phyloP scores from a whole-genome alignment of 2,329 filamentous ascomycete genomes.

The Alternaria solani region DNA sequence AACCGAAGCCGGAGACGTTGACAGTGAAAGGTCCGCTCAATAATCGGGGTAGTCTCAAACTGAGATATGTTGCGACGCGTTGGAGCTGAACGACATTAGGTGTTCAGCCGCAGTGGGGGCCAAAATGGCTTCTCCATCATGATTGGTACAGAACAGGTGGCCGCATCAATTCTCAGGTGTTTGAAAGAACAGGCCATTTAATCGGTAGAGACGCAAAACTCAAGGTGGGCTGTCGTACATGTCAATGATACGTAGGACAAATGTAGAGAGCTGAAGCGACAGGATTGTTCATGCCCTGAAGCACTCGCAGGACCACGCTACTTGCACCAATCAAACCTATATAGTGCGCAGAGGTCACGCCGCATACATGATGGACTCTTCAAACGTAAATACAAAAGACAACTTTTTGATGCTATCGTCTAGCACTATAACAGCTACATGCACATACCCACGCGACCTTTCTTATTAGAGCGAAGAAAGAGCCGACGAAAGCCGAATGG shows the following conservation, averaged over 20 bases:
- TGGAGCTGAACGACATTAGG: not conserved
- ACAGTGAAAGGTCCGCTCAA: too few relatives aligned
- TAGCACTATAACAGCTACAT: not conserved
- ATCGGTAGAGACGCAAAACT: not conserved
- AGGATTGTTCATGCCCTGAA: not conserved
- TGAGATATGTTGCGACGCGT: not conserved
- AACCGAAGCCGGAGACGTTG: too few relatives aligned
- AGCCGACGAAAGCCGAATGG: not conserved
- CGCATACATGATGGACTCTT: not conserved
- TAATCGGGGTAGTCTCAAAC: too few relatives aligned
- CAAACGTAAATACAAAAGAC: not conserved
- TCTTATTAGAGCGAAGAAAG: not conserved
- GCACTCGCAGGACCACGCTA: not conserved
- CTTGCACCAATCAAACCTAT: not conserved
- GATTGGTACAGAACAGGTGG: not conserved
- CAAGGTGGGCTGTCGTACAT: not conserved
- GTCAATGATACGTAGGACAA: too few relatives aligned
- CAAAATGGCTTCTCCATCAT: not conserved
- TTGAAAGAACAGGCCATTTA: not conserved
- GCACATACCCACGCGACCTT: not conserved
- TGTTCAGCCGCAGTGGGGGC: not conserved
- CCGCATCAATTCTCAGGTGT: not conserved
- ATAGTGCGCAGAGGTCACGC: not conserved
- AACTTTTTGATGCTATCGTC: not conserved
- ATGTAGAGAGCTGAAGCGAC: not conserved